Base-by-base conservation (phyloP, 305 asterid species). In the Stenogyne calaminthoides region DNA sequence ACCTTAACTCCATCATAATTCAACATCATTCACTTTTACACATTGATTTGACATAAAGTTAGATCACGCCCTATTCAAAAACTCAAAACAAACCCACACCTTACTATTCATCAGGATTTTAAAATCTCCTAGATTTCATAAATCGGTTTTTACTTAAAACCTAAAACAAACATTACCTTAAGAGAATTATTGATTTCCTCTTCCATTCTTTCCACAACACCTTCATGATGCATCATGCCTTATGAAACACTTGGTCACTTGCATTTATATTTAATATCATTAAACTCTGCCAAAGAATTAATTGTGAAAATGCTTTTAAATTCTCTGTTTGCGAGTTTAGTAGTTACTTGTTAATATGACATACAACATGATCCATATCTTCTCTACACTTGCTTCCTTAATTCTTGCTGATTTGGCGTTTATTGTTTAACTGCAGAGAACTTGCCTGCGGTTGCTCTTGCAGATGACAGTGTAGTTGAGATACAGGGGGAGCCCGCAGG, bases 401-500 rank as follows among this genome's bases (percentile, higher is more conserved):
- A 42, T 39, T 67, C 71, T 58, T 42, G 32, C 59, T 61, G 70
- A 52, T 42, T 67, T 62, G 59, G 32, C 49, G 12, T 67, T 32
- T 69, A 37, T 47, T 36, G 42, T 59, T 56, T 67, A 3, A 34
- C 55, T 72, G 80, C 93, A 92, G 98, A 88, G 78, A 82, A 87
- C 82, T 83, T 92, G 67, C 98, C 98, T 7, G 64, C 81, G 20
- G 86, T 86, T 81, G 98, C 96, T 64, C 76, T 92, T 71, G 84
- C 89, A 15, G 96, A 92, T 70, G 98, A 92, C 75, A 90, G 92
- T 71, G 84, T 92, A 76, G 96, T 92, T 78, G 98, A 90, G 91
- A 84, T 92, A 81, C 94, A 87, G 77, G 98, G 98, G 79, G 94
- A 87, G 66, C 88, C 96, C 54, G 80, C 86, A 37, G 88, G 88